These are phyloP conservation scores for Penicillium oxalicum DNA, from an alignment of 2,329 filamentous ascomycete species.

Conservation along the genomic window DNA sequence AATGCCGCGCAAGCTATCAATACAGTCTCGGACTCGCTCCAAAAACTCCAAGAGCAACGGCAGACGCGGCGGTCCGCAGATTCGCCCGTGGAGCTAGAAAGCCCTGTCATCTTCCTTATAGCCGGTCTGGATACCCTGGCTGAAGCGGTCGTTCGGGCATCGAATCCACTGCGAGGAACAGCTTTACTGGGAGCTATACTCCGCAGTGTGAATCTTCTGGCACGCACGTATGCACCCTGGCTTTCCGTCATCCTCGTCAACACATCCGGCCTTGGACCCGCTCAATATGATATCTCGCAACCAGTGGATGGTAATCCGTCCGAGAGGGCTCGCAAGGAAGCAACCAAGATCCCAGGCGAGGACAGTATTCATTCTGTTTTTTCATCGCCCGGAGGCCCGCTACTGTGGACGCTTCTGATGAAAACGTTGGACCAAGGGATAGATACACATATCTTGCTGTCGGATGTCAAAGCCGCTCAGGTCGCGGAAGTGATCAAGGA, in stretches of 20 bases:
- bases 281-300: neutral
- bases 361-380: slow-evolving; percentile 27
- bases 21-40: slow-evolving; percentile 25
- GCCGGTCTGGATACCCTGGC: slow-evolving; percentile 34
- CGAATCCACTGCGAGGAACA: slow-evolving; percentile 31
- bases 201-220: slow-evolving; percentile 30
- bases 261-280: slow-evolving; percentile 26
- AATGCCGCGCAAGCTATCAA: slow-evolving; percentile 27
- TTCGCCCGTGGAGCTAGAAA: neutral
- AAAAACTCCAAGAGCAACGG: slow-evolving; percentile 14
- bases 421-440: slow-evolving; percentile 35
- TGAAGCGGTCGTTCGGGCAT: slow-evolving; percentile 34
- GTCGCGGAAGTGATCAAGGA: slow-evolving; percentile 39
- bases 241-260: slow-evolving; percentile 36
- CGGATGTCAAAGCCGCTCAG: slow-evolving; percentile 18
- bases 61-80: neutral
- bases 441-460: slow-evolving; percentile 36
- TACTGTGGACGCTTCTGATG: slow-evolving; percentile 30
- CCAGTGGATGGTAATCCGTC: neutral
- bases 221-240: slow-evolving; percentile 22
- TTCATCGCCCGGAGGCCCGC: slow-evolving; percentile 8
- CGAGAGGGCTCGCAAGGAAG: neutral
- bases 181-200: slow-evolving; percentile 29
- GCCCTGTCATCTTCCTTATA: slow-evolving; percentile 26
- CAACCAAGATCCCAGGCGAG: slow-evolving; percentile 5